Percentiles rank a stretch among this genome's conserved stretches.
These are phyloP conservation scores for Metrosideros polymorpha DNA, from an alignment of 441 rosid species.

Conservation along the genomic window DNA sequence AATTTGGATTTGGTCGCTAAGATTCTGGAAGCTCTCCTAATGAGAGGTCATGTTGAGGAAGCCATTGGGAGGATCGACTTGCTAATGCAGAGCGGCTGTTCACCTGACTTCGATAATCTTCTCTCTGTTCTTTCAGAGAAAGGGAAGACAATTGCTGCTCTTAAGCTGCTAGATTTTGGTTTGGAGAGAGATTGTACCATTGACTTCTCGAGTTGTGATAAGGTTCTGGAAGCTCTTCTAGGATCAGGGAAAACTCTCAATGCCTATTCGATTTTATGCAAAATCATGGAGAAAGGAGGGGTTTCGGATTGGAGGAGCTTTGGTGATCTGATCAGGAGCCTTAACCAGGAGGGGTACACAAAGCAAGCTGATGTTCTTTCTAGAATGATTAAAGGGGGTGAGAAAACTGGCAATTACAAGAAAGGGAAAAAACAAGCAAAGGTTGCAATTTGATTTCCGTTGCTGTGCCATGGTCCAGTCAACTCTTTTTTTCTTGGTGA, in stretches of 20 bases:
- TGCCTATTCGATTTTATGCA: conserved; percentile 82
- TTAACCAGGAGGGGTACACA: conserved; percentile 69
- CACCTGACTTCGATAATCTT: conserved; percentile 52
- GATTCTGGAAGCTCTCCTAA: conserved; percentile 73
- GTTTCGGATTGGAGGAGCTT: conserved; percentile 56
- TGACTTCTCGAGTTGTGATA: conserved; percentile 61
- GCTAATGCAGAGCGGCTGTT: conserved; percentile 44
- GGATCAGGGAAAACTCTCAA: conserved; percentile 79
- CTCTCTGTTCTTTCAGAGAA: conserved; percentile 59
- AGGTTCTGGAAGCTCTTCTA: conserved; percentile 78
- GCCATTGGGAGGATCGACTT: conserved; percentile 85
- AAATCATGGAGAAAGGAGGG: conserved; percentile 72
- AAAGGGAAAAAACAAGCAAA: conserved; percentile 26
- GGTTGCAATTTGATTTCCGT: neutral
- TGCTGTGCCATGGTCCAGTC: neutral
- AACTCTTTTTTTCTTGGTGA: neutral
- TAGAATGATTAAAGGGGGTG: conserved; percentile 52
- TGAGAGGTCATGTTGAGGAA: conserved; percentile 92
- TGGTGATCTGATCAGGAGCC: conserved; percentile 62
- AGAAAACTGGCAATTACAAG: conserved; percentile 16
- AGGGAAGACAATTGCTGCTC: conserved; percentile 80
- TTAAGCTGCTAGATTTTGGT: conserved; percentile 64
- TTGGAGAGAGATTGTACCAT: conserved; percentile 61
- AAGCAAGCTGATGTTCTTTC: conserved; percentile 90
- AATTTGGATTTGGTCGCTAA: conserved; percentile 71